Base-by-base conservation (phyloP, 306 rosid genomes). In the Trifolium pratense region DNA sequence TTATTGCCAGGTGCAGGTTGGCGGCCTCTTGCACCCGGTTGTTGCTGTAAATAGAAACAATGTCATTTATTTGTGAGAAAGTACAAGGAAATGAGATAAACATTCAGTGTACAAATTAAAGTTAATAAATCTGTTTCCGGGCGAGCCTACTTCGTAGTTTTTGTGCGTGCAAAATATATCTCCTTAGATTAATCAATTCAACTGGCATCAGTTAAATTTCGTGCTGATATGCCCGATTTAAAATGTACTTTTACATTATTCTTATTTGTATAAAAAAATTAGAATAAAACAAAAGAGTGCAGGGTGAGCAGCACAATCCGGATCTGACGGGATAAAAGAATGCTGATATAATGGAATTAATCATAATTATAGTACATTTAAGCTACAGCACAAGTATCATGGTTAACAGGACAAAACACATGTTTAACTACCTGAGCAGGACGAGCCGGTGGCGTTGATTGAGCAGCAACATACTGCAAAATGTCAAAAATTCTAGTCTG, bases 401-500 rank as follows among this genome's bases (percentile, higher is more conserved):
- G 60, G 55, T 17, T 43, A 9, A 52, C 31, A 59, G 12, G 42
- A 43, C 13, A 43, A 21, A 20, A 32, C 40, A 39, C 39, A 40
- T 51, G 73, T 29, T 68, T 49, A 66, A 58, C 39, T 84, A 93
- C 98, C 98, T 88, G 91, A 66, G 89, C 23, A 62, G 88, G 88
- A 79, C 80, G 90, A 74, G 88, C 83, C 21, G 80, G 63, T 29
- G 93, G 84, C 8, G 92, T 86, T 71, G 98, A 93, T 66, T 86
- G 97, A 12, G 96, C 82, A 16, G 97, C 91, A 72, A 93, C 89
- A 80, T 80, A 87, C 80, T 93, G 97, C 73, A 89, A 68, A 79
- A 93, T 74, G 13, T 90, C 97, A 78, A 75, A 89, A 39, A 91
- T 34, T 82, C 96, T 89, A 1, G 93, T 93, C 82, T 91, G 98